These are phyloP conservation scores for Phragmites australis DNA, from an alignment of 176 grass and related monocot genomes.

Conservation along the genomic window DNA sequence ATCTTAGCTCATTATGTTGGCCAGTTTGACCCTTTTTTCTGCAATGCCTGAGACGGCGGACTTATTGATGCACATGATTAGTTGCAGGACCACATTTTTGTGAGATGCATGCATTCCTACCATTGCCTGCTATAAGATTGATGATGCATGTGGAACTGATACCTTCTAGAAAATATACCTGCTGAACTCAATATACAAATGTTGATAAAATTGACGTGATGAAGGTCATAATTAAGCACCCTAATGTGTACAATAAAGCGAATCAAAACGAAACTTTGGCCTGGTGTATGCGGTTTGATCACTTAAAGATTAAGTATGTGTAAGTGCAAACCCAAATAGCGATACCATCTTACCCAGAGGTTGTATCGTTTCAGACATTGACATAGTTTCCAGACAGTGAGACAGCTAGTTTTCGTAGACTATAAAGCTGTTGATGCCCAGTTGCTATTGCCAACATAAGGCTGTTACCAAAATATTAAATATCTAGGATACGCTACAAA, in stretches of 20 bases:
- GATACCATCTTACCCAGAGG: neutral
- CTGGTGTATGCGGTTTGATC: neutral
- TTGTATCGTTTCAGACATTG: neutral
- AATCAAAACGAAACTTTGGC: neutral
- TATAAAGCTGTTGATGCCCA: neutral
- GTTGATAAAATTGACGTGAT: neutral
- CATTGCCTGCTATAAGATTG: neutral
- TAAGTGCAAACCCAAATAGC: neutral
- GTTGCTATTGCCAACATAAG: too few relatives aligned
- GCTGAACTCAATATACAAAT: neutral
- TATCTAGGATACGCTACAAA: neutral
- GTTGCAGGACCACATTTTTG: neutral
- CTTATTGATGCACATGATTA: conserved; percentile 8
- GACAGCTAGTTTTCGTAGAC: neutral
- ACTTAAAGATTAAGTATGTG: neutral
- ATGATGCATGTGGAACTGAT: neutral
- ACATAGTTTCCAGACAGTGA: neutral
- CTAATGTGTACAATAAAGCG: neutral
- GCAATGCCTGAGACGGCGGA: neutral
- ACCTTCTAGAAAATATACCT: neutral
- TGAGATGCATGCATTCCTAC: neutral
- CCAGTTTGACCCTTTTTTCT: conserved; percentile 12
- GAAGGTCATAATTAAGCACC: neutral
- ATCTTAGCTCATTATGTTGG: neutral
- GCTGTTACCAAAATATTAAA: neutral